Conservation (phyloP, 176 grass and related monocot species). For the Eremochloa ophiuroides region DNA sequence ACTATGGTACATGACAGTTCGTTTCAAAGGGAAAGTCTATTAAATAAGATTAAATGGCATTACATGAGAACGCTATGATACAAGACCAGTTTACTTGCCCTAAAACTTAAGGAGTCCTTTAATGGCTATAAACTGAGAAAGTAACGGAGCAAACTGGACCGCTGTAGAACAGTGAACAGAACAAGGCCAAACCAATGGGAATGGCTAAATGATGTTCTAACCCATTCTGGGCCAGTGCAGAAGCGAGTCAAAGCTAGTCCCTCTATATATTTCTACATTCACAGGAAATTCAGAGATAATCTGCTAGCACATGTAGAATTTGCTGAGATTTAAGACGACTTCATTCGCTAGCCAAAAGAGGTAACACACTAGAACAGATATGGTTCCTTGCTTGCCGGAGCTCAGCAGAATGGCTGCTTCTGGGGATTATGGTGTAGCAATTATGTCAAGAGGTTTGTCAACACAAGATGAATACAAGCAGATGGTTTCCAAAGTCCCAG, state of each 20-base stretch:
- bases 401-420: conserved; percentile 2
- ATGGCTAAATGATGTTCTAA: neutral
- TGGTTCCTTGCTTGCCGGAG: neutral
- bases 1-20: neutral
- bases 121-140: neutral
- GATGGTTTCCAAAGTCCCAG: conserved; percentile 2
- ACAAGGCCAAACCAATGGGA: neutral
- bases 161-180: neutral
- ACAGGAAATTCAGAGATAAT: conserved; percentile 12
- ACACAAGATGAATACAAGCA: neutral
- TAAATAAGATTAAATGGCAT: neutral
- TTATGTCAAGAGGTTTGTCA: neutral
- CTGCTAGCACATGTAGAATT: neutral
- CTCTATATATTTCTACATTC: conserved; percentile 11
- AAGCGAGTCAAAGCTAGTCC: neutral
- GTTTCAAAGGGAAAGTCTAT: neutral
- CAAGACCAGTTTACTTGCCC: neutral
- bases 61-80: neutral
- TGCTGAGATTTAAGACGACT: neutral
- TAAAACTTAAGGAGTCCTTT: neutral
- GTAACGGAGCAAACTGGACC: neutral
- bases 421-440: neutral
- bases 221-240: neutral
- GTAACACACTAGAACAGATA: neutral
- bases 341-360: conserved; percentile 12